These are phyloP conservation scores for Mortierella sp. DNA, from an alignment of 371 early-diverging fungal species.

Conservation along the genomic window DNA sequence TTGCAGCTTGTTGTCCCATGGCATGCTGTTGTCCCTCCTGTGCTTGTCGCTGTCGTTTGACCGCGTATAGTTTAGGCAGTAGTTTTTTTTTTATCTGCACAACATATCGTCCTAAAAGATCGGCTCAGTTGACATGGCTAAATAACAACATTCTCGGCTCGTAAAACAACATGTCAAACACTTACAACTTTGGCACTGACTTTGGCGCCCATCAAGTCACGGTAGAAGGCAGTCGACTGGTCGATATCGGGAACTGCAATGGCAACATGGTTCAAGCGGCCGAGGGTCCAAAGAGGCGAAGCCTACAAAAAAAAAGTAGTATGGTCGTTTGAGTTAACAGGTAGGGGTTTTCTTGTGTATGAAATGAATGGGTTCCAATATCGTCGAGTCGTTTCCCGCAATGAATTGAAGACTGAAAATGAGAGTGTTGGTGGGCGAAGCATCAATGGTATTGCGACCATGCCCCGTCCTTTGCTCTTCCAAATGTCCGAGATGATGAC, in stretches of 20 bases:
- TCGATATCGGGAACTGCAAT: conserved; percentile 83
- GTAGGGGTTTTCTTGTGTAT: no score
- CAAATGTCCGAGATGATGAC: background rate
- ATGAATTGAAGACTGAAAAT: no score
- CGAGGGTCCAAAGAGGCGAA: conserved; percentile 68
- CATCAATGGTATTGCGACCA: no score
- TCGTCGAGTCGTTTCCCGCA: no score
- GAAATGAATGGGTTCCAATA: no score
- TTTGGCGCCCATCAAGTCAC: conserved; percentile 74
- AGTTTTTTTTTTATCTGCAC: background rate
- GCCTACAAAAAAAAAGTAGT: conserved; percentile 21
- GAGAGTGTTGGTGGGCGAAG: no score
- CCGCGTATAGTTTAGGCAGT: background rate
- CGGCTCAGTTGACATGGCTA: background rate
- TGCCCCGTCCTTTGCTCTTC: no score
- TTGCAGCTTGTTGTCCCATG: background rate
- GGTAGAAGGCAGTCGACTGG: conserved; percentile 75
- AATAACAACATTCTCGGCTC: background rate
- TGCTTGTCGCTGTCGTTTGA: no score
- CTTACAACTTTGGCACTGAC: conserved; percentile 72
- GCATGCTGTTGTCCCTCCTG: background rate
- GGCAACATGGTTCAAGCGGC: conserved; percentile 85
- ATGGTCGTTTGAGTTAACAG: background rate
- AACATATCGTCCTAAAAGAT: background rate
- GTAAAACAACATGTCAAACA: background rate